Evolutionary conservation across 2,329 filamentous ascomycete species (phyloP).

Genomic region (Talaromyces sp.): DNA sequence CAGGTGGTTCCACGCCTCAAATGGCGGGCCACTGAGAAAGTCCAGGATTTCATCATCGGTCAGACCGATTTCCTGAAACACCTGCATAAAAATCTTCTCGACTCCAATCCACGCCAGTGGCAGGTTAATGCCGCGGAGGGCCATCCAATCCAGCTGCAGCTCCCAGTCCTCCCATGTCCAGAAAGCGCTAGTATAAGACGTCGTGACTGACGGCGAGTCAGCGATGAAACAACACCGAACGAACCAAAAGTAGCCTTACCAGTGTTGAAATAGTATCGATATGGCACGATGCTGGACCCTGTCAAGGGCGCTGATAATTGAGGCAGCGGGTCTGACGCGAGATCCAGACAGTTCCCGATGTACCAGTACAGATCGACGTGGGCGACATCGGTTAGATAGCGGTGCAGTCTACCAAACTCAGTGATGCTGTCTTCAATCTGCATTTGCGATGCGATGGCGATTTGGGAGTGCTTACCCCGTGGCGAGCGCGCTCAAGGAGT

Average conservation of each 20-base stretch:
- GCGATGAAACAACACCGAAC: not conserved
- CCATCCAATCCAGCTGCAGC: constrained; percentile 48
- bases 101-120: constrained; percentile 49
- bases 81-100: constrained; percentile 47
- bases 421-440: not conserved
- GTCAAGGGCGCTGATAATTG: constrained; percentile 26
- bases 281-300: constrained; percentile 41
- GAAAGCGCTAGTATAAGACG: constrained; percentile 48
- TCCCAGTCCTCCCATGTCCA: constrained; percentile 54
- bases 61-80: constrained; percentile 44
- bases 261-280: constrained; percentile 49
- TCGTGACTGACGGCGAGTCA: constrained; percentile 37
- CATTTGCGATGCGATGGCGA: not conserved
- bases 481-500: constrained; percentile 28
- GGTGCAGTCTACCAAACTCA: constrained; percentile 28
- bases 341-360: constrained; percentile 38
- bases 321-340: constrained; percentile 24
- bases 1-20: constrained; percentile 51
- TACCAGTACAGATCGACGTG: constrained; percentile 46
- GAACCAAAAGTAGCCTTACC: constrained; percentile 20
- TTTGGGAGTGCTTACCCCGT: constrained; percentile 23
- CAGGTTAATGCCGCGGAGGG: constrained; percentile 48
- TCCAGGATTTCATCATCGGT: constrained; percentile 39
- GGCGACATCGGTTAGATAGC: constrained; percentile 35
- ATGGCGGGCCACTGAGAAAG: constrained; percentile 48